phyloP scores from a whole-genome alignment of 2,329 filamentous ascomycete genomes.

The Trichoderma sp. region DNA sequence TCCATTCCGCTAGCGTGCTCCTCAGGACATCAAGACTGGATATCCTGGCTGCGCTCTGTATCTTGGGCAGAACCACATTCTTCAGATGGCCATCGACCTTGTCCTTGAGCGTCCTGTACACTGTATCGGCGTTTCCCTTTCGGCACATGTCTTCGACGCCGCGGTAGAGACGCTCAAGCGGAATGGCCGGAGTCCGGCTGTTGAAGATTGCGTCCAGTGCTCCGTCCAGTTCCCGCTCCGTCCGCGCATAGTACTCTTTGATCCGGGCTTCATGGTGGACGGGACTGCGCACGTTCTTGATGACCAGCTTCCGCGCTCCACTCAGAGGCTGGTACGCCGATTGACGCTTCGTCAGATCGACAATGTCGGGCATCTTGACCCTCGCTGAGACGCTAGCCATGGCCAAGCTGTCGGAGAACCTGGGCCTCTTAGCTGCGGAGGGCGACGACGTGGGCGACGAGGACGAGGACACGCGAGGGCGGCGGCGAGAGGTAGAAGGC shows the following conservation, averaged over 20 bases:
- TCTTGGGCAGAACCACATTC: conserved; percentile 56
- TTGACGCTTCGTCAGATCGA: conserved; percentile 40
- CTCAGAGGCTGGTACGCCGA: conserved; percentile 68
- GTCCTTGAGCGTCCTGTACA: conserved; percentile 67
- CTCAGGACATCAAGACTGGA: conserved; percentile 66
- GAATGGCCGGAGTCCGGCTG: conserved; percentile 62
- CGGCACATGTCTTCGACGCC: conserved; percentile 91
- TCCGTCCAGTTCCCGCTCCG: conserved; percentile 71
- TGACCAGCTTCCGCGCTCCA: conserved; percentile 83
- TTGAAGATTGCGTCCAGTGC: conserved; percentile 75
- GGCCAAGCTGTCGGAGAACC: conserved; percentile 32
- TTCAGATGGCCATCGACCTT: conserved; percentile 70
- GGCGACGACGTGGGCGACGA: conserved; percentile 33
- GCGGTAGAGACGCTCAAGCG: conserved; percentile 86
- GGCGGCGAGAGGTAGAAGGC: conserved; percentile 41
- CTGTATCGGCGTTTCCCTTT: conserved; percentile 67
- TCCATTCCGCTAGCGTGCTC: conserved; percentile 63
- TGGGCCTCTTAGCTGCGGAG: conserved; percentile 38
- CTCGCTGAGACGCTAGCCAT: conserved; percentile 43
- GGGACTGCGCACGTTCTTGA: conserved; percentile 81
- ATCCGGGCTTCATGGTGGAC: conserved; percentile 61
- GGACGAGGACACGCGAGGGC: conserved; percentile 42
- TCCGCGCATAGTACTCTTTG: conserved; percentile 75
- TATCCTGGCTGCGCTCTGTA: conserved; percentile 52
- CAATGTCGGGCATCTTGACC: conserved; percentile 44